phyloP scores from a whole-genome alignment of 805 yeast species.

The Kurtzmaniella fragi region DNA sequence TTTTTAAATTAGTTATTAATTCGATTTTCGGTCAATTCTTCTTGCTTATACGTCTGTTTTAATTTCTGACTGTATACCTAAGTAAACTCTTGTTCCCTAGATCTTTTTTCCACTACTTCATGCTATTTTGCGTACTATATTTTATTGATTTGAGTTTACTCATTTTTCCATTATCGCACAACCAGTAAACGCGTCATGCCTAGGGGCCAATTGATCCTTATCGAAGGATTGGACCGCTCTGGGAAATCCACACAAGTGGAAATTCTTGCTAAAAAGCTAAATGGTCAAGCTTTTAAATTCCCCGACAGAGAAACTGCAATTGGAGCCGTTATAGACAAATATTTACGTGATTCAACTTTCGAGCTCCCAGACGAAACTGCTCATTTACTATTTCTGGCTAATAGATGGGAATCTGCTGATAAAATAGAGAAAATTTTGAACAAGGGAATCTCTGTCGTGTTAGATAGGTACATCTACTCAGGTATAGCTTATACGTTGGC shows the following conservation, averaged over 20 bases:
- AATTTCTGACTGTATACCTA: too few relatives aligned
- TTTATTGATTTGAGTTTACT: too few relatives aligned
- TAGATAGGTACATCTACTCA: slow-evolving; percentile 88
- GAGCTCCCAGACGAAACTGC: slow-evolving; percentile 70
- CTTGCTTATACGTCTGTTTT: too few relatives aligned
- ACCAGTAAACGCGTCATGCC: slow-evolving; percentile 5
- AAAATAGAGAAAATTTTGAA: slow-evolving; percentile 41
- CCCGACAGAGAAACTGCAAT: slow-evolving; percentile 84
- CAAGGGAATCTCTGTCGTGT: slow-evolving; percentile 54
- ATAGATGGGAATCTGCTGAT: slow-evolving; percentile 80
- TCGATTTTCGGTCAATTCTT: too few relatives aligned
- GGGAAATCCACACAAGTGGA: slow-evolving; percentile 85
- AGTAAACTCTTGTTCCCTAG: too few relatives aligned
- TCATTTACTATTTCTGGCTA: slow-evolving; percentile 86
- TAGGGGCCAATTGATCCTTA: slow-evolving; percentile 71
- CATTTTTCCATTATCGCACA: too few relatives aligned
- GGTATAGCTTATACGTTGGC: slow-evolving; percentile 93
- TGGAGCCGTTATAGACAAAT: slow-evolving; percentile 73
- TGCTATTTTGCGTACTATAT: too few relatives aligned
- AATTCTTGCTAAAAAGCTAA: slow-evolving; percentile 21
- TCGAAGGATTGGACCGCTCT: slow-evolving; percentile 93
- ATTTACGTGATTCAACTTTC: slow-evolving; percentile 50
- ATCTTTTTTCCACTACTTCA: too few relatives aligned
- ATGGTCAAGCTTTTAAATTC: slow-evolving; percentile 49
- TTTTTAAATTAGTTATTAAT: too few relatives aligned